Conservation (phyloP, 2,329 filamentous ascomycete species). For the Trichoderma atrobrunneum region DNA sequence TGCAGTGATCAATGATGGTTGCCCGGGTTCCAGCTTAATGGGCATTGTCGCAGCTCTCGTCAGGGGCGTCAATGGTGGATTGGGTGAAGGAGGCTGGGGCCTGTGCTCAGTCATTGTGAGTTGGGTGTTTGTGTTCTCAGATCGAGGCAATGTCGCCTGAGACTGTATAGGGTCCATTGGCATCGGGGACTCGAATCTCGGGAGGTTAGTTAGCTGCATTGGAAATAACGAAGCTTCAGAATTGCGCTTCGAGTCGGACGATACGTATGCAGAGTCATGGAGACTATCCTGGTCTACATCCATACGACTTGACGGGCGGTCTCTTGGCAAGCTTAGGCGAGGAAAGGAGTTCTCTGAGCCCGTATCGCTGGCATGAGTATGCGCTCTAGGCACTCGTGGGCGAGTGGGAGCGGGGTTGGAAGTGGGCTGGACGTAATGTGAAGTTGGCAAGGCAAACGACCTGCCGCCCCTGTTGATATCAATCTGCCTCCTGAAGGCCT, state of each 20-base stretch:
- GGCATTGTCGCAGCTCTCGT: constrained; percentile 53
- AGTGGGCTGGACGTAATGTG: constrained; percentile 43
- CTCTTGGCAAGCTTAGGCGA: constrained; percentile 25
- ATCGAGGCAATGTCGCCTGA: constrained; percentile 36
- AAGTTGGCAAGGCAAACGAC: constrained; percentile 44
- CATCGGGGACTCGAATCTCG: constrained; percentile 41
- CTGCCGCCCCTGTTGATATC: constrained; percentile 57
- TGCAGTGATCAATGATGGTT: constrained; percentile 52
- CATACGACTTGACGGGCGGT: constrained; percentile 33
- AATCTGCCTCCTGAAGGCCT: constrained; percentile 72
- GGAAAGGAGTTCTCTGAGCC: constrained; percentile 35
- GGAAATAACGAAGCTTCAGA: constrained; percentile 47
- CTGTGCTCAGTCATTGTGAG: constrained; percentile 53
- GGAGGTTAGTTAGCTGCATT: constrained; percentile 40
- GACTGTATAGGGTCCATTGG: constrained; percentile 30
- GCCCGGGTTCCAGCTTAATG: constrained; percentile 43
- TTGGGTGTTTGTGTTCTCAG: constrained; percentile 52
- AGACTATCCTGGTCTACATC: constrained; percentile 46
- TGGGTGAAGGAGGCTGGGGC: constrained; percentile 38
- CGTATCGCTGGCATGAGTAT: constrained; percentile 48
- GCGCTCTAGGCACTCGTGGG: constrained; percentile 45
- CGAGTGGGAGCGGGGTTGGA: constrained; percentile 34
- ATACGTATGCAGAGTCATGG: constrained; percentile 54
- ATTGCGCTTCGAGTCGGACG: constrained; percentile 53
- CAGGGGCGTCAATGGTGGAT: constrained; percentile 25